These are phyloP conservation scores for Penicillium canariense DNA, from an alignment of 495 filamentous ascomycete species.

Conservation along the genomic window DNA sequence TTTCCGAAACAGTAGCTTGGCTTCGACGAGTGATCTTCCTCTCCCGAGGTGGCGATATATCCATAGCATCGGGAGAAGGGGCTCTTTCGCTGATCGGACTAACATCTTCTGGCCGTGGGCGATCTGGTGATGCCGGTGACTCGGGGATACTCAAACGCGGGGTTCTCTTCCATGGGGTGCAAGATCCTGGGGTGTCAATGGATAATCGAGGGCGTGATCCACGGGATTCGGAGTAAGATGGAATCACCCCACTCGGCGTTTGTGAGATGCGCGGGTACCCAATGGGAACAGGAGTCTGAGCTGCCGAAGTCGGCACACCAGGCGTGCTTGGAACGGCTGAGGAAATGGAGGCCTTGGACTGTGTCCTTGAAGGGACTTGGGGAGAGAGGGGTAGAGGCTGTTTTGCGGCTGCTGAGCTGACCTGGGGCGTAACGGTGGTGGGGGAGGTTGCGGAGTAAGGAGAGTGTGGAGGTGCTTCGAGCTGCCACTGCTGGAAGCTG, in stretches of 20 bases:
- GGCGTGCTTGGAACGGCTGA: conserved; percentile 34
- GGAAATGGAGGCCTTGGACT: conserved; percentile 12
- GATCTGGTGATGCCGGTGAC: conserved; percentile 45
- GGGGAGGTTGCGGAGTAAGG: conserved; percentile 35
- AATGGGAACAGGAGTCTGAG: conserved; percentile 28
- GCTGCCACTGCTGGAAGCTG: conserved; percentile 44
- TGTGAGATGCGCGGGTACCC: conserved; percentile 24
- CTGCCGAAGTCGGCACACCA: conserved; percentile 16
- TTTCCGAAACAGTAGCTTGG: conserved; percentile 19
- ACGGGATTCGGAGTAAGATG: conserved; percentile 26
- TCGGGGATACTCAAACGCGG: conserved; percentile 37
- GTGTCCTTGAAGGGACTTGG: conserved; percentile 9
- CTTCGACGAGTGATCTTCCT: conserved; percentile 21
- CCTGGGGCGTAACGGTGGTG: conserved; percentile 9
- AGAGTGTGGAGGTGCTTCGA: conserved; percentile 38
- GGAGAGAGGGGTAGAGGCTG: conserved; percentile 20
- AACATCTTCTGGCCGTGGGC: conserved; percentile 48
- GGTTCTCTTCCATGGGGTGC: conserved; percentile 50
- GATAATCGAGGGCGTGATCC: conserved; percentile 37
- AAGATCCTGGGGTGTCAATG: conserved; percentile 45
- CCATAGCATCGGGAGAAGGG: conserved; percentile 40
- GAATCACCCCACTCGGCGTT: conserved; percentile 30
- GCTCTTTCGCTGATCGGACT: conserved; percentile 54
- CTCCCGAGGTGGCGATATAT: conserved; percentile 34
- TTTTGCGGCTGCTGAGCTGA: conserved; percentile 15